Base-by-base conservation (phyloP, 1,139 yeast species). In the Candida albicans region DNA sequence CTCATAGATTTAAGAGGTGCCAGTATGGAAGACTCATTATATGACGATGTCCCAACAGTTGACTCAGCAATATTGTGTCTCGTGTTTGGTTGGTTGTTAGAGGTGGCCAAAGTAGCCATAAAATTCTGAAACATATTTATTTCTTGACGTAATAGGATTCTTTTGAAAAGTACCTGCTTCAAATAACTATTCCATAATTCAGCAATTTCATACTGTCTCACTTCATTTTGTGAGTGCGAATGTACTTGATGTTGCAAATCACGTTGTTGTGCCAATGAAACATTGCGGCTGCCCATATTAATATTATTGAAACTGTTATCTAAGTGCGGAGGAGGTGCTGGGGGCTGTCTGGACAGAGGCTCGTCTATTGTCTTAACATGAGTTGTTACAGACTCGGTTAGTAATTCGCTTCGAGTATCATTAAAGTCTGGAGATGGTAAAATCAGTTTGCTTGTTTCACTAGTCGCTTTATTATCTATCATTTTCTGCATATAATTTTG, bases 111-210 rank as follows among this genome's bases (percentile, higher is more conserved):
- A 15, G 48, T 52, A 2, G 53, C 57, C 37, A 59, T 33, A 44
- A 68, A 62, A 3, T 60, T 44, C 48, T 69, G 73, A 57, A 65
- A 73, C 46, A 62, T 52, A 34, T 52, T 56, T 42, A 73, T 72
- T 50, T 73, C 79, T 49, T 71, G 76, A 40, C 78, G 61, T 42
- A 73, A 59, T 46, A 64, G 65, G 33, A 73, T 71, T 36, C 79
- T 52, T 48, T 67, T 70, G 39, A 58, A 56, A 11, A 72, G 49
- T n/a, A 73, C 77, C 36, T 58, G 58, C 27, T 57, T 46, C 44
- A 73, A 65, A 51, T 73, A 73, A 18, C 53, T 56, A 39, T 59
- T 61, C 79, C 79, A 73, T n/a, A 66, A 53, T 15, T 58, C 62
- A 5, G 57, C 52, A 26, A 66, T 41, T 32, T 59, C 58, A 2